Evolutionary conservation across 179 eudicot species (phyloP).

Genomic region (Beta corolliflora): DNA sequence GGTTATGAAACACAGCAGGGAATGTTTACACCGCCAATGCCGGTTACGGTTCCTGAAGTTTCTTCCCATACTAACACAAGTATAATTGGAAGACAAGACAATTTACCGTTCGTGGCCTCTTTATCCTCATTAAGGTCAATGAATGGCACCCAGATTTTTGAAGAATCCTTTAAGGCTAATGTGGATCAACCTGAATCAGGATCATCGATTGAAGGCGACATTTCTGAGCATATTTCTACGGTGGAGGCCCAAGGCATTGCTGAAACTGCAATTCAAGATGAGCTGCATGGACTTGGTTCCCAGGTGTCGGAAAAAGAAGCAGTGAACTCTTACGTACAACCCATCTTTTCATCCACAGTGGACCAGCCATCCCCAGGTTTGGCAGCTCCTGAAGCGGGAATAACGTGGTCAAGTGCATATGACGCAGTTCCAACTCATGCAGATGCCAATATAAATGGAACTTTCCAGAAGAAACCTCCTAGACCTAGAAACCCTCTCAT

Average conservation of each 20-base stretch:
- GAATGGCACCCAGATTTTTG: constrained; percentile 22
- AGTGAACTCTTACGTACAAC: constrained; percentile 26
- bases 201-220: constrained; percentile 23
- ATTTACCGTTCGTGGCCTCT: constrained; percentile 17
- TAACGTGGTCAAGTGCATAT: constrained; percentile 39
- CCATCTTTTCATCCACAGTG: constrained; percentile 22
- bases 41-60: constrained; percentile 18
- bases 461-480: constrained; percentile 57
- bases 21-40: constrained; percentile 25
- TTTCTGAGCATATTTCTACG: constrained; percentile 24
- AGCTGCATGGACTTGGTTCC: constrained; percentile 28
- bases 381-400: constrained; percentile 40
- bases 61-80: constrained; percentile 18
- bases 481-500: constrained; percentile 92
- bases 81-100: constrained; percentile 24
- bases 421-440: constrained; percentile 32
- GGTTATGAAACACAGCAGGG: constrained; percentile 31
- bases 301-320: constrained; percentile 28
- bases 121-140: constrained; percentile 23
- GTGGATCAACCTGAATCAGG: constrained; percentile 22
- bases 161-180: constrained; percentile 22
- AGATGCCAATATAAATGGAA: constrained; percentile 51
- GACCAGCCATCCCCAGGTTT: constrained; percentile 37
- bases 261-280: constrained; percentile 29
- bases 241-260: constrained; percentile 23